Evolutionary conservation across 2,329 filamentous ascomycete species (phyloP).

Genomic region (Fusarium austroafricanum): DNA sequence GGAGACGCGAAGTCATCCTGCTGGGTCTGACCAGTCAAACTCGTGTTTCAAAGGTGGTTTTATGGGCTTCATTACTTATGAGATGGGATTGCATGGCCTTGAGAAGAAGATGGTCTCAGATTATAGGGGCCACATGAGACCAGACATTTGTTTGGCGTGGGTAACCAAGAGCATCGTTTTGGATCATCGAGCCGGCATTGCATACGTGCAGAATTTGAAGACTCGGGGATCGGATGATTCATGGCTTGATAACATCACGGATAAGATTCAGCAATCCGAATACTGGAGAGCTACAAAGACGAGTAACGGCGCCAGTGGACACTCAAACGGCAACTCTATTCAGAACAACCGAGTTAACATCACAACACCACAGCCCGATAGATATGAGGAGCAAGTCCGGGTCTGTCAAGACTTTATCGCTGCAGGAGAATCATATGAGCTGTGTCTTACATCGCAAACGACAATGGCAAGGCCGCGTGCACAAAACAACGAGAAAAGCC

Average conservation of each 20-base stretch:
- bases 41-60: slow-evolving; percentile 83
- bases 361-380: slow-evolving; percentile 55
- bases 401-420: slow-evolving; percentile 77
- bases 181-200: slow-evolving; percentile 72
- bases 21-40: slow-evolving; percentile 24
- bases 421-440: slow-evolving; percentile 85
- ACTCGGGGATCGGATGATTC: slow-evolving; percentile 43
- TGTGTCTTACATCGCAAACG: slow-evolving; percentile 84
- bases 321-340: slow-evolving; percentile 24
- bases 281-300: slow-evolving; percentile 47
- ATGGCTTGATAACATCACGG: slow-evolving; percentile 49
- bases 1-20: slow-evolving; percentile 45
- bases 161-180: slow-evolving; percentile 81
- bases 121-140: slow-evolving; percentile 56
- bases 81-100: slow-evolving; percentile 72
- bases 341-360: slow-evolving; percentile 43
- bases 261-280: slow-evolving; percentile 49
- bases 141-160: slow-evolving; percentile 82
- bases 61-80: slow-evolving; percentile 87
- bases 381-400: slow-evolving; percentile 75
- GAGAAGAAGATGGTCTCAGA: slow-evolving; percentile 46
- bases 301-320: slow-evolving; percentile 16
- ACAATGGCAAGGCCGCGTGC: slow-evolving; percentile 61
- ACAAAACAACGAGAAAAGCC: slow-evolving; percentile 44
- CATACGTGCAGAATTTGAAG: slow-evolving; percentile 69